phyloP scores from a whole-genome alignment of 352 stramenopile genomes.

The Globisporangium megalacanthum region DNA sequence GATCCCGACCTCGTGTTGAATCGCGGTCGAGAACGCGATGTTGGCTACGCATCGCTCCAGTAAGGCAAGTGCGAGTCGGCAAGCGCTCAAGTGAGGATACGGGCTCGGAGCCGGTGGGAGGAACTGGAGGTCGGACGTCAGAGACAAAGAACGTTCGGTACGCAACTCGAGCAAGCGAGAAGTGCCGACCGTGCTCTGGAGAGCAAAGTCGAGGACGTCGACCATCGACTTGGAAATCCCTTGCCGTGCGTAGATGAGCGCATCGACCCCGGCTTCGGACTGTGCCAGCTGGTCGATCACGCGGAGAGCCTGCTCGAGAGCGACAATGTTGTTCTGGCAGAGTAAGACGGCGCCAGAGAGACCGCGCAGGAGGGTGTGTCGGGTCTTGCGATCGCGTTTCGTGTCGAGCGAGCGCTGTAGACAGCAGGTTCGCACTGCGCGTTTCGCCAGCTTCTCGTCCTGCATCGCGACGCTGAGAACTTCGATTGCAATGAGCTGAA shows the following conservation, averaged over 20 bases:
- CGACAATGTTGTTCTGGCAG: background rate
- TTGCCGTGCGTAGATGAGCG: background rate
- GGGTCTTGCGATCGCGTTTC: background rate
- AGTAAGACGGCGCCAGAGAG: constrained; percentile 3
- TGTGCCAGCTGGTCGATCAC: constrained; percentile 5
- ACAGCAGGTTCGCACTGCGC: constrained; percentile 1
- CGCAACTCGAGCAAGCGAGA: constrained; percentile 3
- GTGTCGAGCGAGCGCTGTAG: background rate
- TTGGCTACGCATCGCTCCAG: constrained; percentile 5
- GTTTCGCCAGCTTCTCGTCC: background rate
- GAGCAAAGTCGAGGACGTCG: constrained; percentile 4
- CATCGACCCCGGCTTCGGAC: constrained; percentile 3
- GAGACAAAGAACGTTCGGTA: background rate
- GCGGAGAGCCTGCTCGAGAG: background rate
- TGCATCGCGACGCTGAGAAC: constrained; percentile 4
- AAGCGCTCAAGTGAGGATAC: background rate
- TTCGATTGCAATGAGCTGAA: constrained; percentile 7
- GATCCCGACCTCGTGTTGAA: constrained; percentile 11
- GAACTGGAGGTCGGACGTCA: background rate
- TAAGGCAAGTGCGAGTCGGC: constrained; percentile 1
- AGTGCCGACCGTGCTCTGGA: constrained; percentile 3
- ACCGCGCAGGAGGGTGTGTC: constrained; percentile 1
- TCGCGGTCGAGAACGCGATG: constrained; percentile 1
- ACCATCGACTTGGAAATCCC: background rate
- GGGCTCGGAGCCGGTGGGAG: background rate